Evolutionary conservation across 1,284 basidiomycete genomes (phyloP).

Genomic region (Phaffia rhodozyma): DNA sequence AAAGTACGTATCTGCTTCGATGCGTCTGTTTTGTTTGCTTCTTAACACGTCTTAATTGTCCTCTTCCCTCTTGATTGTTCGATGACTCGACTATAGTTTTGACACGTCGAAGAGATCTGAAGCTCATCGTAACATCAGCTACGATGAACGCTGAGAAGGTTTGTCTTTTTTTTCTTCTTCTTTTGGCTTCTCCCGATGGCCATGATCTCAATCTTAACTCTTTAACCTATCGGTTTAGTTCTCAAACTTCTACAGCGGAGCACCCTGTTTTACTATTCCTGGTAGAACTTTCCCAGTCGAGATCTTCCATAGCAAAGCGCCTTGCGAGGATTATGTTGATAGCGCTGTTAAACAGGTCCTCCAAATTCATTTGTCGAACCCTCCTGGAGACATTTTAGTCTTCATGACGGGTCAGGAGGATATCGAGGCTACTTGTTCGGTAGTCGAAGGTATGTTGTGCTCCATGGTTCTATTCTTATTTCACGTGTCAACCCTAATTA

Average conservation of each 20-base stretch:
- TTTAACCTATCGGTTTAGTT: constrained; percentile 45
- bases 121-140: constrained; percentile 93
- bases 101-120: constrained; percentile 78
- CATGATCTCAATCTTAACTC: background rate
- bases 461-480: constrained; percentile 6
- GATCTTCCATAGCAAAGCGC: constrained; percentile 86
- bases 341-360: constrained; percentile 94
- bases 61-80: background rate
- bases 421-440: constrained; percentile 88
- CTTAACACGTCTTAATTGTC: background rate
- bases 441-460: constrained; percentile 55
- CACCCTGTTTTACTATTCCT: constrained; percentile 91
- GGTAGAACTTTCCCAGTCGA: constrained; percentile 98
- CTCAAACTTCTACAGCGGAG: constrained; percentile 85
- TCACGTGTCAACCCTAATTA: constrained; percentile 23
- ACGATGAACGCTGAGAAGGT: constrained; percentile 99
- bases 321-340: constrained; percentile 98
- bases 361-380: constrained; percentile 86
- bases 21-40: constrained; percentile 1
- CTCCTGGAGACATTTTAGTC: constrained; percentile 90
- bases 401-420: constrained; percentile 99
- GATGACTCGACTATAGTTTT: constrained; percentile 47
- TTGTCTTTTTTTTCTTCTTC: constrained; percentile 10
- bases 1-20: constrained; percentile 49
- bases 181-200: background rate